Base-by-base conservation (phyloP, 495 filamentous ascomycete genomes). In the Trichoderma orchidacearum region DNA sequence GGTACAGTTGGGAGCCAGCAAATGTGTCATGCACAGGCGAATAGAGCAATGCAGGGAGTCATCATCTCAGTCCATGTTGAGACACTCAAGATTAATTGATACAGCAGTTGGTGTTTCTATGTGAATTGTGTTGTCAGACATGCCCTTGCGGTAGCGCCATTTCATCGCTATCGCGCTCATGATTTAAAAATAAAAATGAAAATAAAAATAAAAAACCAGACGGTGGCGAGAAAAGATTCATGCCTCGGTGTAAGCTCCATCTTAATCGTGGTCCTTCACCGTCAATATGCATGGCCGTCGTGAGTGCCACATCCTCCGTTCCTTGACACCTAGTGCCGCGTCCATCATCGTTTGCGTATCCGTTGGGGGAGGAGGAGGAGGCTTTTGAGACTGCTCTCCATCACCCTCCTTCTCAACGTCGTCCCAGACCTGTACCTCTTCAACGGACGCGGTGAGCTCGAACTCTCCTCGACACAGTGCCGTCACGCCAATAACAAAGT, bases 381-480 rank as follows among this genome's bases (percentile, higher is more conserved):
- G 62, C 61, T 63, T 59, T 66, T 63, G 52, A 60, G 65, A 55
- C 64, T 61, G 59, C 63, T 60, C 61, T 63, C 59, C 35, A 50
- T 30, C 30, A 55, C 59, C 30, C 58, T 54, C 27, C 58, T 60
- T 35, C 29, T 63, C 62, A 30, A 58, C 54, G 30, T 58, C 60
- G 48, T 58, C 52, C 76, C 68, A 61, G 64, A 78, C 36, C 60
- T 66, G 75, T 1, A 87, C 79, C 74, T 96, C 91, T 69, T 96
- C 91, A 0, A 95, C 81, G 13, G 78, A 85, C 1, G 85, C 90
- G 25, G 79, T 80, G 53, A 95, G 76, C 66, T 95, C 90, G 64
- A 89, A 96, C 56, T 86, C 83, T 6, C 91, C 91, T 41, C 82
- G 75, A 55, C 86, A 87, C 30, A 95, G 77, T 13, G 83, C 79